Evolutionary conservation across 495 filamentous ascomycete genomes (phyloP).

Genomic region (Pseudevernia furfuracea): DNA sequence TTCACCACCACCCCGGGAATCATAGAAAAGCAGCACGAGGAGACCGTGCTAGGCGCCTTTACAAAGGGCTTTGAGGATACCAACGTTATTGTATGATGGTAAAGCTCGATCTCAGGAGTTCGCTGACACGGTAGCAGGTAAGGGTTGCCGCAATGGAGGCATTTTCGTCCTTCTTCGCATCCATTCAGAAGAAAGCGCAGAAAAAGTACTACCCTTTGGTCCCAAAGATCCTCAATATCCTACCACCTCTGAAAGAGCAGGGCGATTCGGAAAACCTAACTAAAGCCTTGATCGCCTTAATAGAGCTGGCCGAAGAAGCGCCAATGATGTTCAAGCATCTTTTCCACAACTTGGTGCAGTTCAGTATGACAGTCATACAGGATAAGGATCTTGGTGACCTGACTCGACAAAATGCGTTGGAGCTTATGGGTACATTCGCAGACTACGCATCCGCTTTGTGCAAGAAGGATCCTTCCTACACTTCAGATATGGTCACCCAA

Average conservation of each 20-base stretch:
- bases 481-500: conserved; percentile 94
- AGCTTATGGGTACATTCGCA: conserved; percentile 97
- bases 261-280: conserved; percentile 83
- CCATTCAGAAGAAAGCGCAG: conserved; percentile 76
- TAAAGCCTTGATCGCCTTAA: conserved; percentile 79
- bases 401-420: conserved; percentile 87
- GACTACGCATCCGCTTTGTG: conserved; percentile 92
- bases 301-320: conserved; percentile 83
- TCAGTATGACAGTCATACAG: conserved; percentile 84
- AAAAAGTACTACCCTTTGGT: conserved; percentile 78
- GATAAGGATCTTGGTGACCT: conserved; percentile 90
- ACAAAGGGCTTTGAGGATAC: conserved; percentile 86
- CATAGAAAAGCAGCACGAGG: conserved; percentile 92
- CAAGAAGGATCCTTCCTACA: conserved; percentile 83
- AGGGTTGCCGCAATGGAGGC: conserved; percentile 93
- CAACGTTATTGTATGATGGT: conserved; percentile 56
- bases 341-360: conserved; percentile 85
- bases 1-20: conserved; percentile 93
- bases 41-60: conserved; percentile 75
- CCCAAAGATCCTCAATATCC: conserved; percentile 81
- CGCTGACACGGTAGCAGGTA: conserved; percentile 43
- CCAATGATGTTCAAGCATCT: conserved; percentile 94
- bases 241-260: conserved; percentile 85
- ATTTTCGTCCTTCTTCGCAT: conserved; percentile 91
- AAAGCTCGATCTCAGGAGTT: conserved; percentile 10